These are phyloP conservation scores for Trichoderma semiorbis DNA, from an alignment of 2,329 filamentous ascomycete genomes.

Conservation along the genomic window DNA sequence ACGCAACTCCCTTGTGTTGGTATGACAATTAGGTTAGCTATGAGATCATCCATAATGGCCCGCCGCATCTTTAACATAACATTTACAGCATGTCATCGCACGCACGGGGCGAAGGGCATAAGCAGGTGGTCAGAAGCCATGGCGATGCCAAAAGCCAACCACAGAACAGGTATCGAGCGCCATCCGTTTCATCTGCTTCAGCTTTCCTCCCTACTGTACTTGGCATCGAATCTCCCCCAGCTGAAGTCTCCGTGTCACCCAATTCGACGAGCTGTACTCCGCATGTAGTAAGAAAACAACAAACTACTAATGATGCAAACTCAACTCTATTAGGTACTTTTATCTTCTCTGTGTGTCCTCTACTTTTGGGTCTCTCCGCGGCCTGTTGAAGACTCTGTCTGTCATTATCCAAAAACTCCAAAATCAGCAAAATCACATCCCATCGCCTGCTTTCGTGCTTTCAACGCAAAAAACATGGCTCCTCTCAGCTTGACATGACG, in stretches of 20 bases:
- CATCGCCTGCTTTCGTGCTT: neutral
- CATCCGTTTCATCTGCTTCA: neutral
- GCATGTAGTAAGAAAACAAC: neutral
- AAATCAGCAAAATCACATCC: neutral
- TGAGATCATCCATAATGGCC: conserved; percentile 10
- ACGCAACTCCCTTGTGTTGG: neutral
- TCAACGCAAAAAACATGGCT: neutral
- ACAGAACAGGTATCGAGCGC: neutral
- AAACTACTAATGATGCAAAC: neutral
- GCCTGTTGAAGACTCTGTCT: conserved; percentile 15
- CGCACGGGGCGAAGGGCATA: neutral
- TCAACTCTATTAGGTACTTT: neutral
- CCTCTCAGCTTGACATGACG: conserved; percentile 1
- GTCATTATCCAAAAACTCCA: conserved; percentile 2
- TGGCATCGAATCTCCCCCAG: neutral
- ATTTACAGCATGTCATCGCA: neutral
- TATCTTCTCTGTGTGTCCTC: neutral
- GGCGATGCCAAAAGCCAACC: neutral
- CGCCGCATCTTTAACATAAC: neutral
- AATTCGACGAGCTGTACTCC: neutral
- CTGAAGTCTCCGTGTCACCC: neutral
- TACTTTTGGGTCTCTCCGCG: neutral
- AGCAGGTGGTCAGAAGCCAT: conserved; percentile 1
- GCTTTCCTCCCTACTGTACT: neutral
- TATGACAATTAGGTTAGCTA: neutral